Percentiles rank a stretch among this genome's conserved stretches.
These are phyloP conservation scores for Tylopilus felleus DNA, from an alignment of 768 basidiomycete species.

Conservation along the genomic window DNA sequence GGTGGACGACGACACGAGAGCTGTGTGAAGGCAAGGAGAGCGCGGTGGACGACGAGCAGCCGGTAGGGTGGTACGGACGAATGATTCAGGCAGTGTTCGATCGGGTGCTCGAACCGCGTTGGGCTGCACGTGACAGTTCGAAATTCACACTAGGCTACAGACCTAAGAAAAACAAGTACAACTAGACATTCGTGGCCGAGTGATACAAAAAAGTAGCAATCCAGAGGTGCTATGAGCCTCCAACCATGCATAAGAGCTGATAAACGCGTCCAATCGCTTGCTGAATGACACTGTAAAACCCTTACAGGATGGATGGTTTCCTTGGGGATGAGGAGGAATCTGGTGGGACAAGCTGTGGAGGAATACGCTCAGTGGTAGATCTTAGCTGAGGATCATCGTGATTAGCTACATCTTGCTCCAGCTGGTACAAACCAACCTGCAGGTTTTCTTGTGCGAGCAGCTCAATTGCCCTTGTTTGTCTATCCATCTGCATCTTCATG, in stretches of 20 bases:
- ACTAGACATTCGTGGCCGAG: not conserved
- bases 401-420: slow-evolving; percentile 7
- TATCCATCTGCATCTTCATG: slow-evolving; percentile 49
- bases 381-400: slow-evolving; percentile 11
- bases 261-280: not conserved
- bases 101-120: slow-evolving; percentile 32
- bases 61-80: not conserved
- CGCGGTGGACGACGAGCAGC: not conserved
- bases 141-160: not conserved
- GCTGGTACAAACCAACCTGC: slow-evolving; percentile 32
- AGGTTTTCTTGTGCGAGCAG: slow-evolving; percentile 45
- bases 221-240: not conserved
- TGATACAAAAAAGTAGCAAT: not conserved
- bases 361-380: slow-evolving; percentile 10
- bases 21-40: not conserved
- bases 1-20: not conserved
- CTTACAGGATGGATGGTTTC: slow-evolving; percentile 14
- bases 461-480: slow-evolving; percentile 44
- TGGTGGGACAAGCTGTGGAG: slow-evolving; percentile 10
- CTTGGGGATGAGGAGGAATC: slow-evolving; percentile 13
- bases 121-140: slow-evolving; percentile 26
- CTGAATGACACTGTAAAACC: not conserved
- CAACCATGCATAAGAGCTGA: not conserved
- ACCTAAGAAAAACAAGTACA: slow-evolving; percentile 1
- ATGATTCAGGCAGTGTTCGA: slow-evolving; percentile 6